Conservation (phyloP, 768 basidiomycete species). For the Phanerochaete carnosa region DNA sequence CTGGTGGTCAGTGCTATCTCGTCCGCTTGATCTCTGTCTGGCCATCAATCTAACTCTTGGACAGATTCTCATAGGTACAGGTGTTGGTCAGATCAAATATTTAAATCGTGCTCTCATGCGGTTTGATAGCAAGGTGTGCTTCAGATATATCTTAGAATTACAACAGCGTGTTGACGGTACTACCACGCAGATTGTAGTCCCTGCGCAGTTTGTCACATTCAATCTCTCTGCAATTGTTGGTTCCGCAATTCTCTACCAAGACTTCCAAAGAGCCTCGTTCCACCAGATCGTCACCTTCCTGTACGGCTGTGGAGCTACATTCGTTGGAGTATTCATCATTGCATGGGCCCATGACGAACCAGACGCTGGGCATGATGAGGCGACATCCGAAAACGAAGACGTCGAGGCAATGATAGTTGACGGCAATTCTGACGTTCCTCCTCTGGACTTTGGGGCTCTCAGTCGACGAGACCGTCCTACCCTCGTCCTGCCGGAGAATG, state of each 20-base stretch:
- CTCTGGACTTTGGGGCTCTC: conserved; percentile 11
- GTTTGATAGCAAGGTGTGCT: conserved; percentile 83
- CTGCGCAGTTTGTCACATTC: conserved; percentile 93
- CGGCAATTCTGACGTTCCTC: background rate
- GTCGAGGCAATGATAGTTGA: conserved; percentile 16
- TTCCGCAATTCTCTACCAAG: conserved; percentile 90
- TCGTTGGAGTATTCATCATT: conserved; percentile 85
- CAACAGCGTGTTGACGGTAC: background rate
- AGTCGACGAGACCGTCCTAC: conserved; percentile 37
- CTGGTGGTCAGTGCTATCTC: conserved; percentile 51
- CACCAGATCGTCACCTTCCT: conserved; percentile 81
- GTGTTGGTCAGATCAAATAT: conserved; percentile 81
- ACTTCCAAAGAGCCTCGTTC: conserved; percentile 81
- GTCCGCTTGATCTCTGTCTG: background rate
- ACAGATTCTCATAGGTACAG: conserved; percentile 69
- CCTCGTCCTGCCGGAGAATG: conserved; percentile 47
- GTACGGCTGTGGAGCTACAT: conserved; percentile 88
- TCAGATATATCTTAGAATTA: background rate
- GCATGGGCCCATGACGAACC: conserved; percentile 52
- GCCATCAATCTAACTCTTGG: background rate
- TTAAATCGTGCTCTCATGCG: conserved; percentile 86
- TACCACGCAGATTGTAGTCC: conserved; percentile 72
- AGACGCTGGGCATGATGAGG: conserved; percentile 22
- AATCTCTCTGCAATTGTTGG: conserved; percentile 91
- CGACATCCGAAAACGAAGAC: conserved; percentile 26